Percentiles rank a stretch among this genome's conserved stretches.
phyloP scores from a whole-genome alignment of 2,329 filamentous ascomycete species.

The Paracorniculantispora psalliotae region DNA sequence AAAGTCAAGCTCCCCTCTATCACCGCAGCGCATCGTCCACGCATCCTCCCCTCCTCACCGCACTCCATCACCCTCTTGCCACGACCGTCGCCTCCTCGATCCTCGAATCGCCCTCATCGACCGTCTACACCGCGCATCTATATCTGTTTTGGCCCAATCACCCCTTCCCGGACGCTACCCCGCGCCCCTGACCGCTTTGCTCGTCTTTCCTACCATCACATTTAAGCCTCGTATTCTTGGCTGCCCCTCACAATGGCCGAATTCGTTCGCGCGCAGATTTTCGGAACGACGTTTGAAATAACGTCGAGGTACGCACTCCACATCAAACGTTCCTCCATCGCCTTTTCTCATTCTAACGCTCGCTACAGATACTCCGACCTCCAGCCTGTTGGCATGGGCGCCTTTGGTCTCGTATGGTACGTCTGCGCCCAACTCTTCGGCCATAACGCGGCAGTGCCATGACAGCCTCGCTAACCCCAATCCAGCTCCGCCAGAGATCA shows the following conservation, averaged over 20 bases:
- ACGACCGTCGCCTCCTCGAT: neutral
- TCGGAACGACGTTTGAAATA: conserved; percentile 99
- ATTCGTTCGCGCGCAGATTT: conserved; percentile 98
- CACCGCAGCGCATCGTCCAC: conserved; percentile 1
- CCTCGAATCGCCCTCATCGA: neutral
- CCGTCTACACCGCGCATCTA: neutral
- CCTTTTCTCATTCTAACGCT: neutral
- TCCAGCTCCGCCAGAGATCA: conserved; percentile 91
- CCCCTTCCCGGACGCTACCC: neutral
- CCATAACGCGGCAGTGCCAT: neutral
- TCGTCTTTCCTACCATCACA: neutral
- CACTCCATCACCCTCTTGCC: neutral
- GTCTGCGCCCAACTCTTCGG: conserved; percentile 22
- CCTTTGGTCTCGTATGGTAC: conserved; percentile 96
- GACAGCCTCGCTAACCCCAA: neutral
- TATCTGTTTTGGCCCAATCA: conserved; percentile 4
- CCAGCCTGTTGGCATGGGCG: conserved; percentile 98
- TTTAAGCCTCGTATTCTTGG: conserved; percentile 12
- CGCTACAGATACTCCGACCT: conserved; percentile 82
- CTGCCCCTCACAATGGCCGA: conserved; percentile 74
- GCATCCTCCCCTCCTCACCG: conserved; percentile 7
- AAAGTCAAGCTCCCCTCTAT: conserved; percentile 12
- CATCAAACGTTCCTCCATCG: neutral
- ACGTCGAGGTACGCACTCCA: conserved; percentile 73
- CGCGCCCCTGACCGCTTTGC: conserved; percentile 9